phyloP scores from a whole-genome alignment of 306 rosid species.

The barrel medic (Medicago truncatula) region MtrunA17r5.0-ANR NC_053044.1:55312501-55313000 shows the following conservation, averaged over 20 bases:
- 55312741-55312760: constrained; percentile 99
- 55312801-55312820: constrained; percentile 1
- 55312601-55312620: constrained; percentile 1
- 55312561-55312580: not conserved
- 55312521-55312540: constrained; percentile 22
- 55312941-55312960: constrained; percentile 29
- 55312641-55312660: constrained; percentile 31
- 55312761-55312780: constrained; percentile 71
- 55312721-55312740: constrained; percentile 92
- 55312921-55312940: constrained; percentile 5
- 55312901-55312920: constrained; percentile 21
- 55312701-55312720: constrained; percentile 93
- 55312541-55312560: constrained; percentile 15
- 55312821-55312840: constrained; percentile 6
- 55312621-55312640: not conserved
- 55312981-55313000: constrained; percentile 15
- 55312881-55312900: constrained; percentile 24
- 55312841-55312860: not conserved
- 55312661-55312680: constrained; percentile 85
- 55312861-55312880: too few species aligned
- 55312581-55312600: not conserved
- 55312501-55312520: constrained; percentile 12
- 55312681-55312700: constrained; percentile 87
- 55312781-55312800: constrained; percentile 38
- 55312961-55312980: constrained; percentile 4